phyloP scores from a whole-genome alignment of 2,329 filamentous ascomycete species.

The Coccinonectria pachysandricola region DNA sequence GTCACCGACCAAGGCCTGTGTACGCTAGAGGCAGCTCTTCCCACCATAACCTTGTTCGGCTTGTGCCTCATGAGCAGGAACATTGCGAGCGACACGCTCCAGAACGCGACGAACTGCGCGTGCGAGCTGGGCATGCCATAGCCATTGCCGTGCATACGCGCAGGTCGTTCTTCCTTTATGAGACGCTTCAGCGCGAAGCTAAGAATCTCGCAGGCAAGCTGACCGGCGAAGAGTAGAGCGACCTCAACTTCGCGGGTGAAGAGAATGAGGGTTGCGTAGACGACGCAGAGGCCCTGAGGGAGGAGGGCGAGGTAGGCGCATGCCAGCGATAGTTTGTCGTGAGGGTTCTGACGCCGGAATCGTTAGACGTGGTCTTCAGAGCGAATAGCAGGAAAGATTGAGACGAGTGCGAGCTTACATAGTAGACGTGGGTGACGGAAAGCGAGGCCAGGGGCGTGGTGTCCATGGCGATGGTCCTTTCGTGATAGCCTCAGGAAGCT shows the following conservation, averaged over 20 bases:
- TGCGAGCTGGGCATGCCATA: conserved; percentile 97
- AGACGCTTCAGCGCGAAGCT: conserved; percentile 85
- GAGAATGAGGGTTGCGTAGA: conserved; percentile 85
- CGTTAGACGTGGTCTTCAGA: no score
- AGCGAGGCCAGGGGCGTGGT: conserved; percentile 69
- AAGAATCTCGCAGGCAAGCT: conserved; percentile 81
- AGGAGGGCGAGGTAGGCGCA: conserved; percentile 92
- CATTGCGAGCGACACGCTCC: conserved; percentile 71
- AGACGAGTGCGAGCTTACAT: conserved; percentile 60
- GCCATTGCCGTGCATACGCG: conserved; percentile 76
- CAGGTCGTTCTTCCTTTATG: conserved; percentile 85
- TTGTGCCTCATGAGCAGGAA: conserved; percentile 77
- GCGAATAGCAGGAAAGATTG: no score
- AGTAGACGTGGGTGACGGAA: conserved; percentile 91
- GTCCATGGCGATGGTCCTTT: conserved; percentile 19
- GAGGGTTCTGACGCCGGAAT: conserved; percentile 57
- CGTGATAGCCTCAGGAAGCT: no score
- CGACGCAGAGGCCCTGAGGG: conserved; percentile 81
- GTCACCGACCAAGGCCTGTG: conserved; percentile 44
- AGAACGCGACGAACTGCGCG: conserved; percentile 89
- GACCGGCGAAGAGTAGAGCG: conserved; percentile 78
- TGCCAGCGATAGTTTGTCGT: conserved; percentile 72
- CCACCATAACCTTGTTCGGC: conserved; percentile 31
- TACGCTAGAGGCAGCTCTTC: conserved; percentile 3
- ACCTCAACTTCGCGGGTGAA: conserved; percentile 86